These are phyloP conservation scores for Nannizziopsis arthrosporioides DNA, from an alignment of 2,329 filamentous ascomycete species.

Conservation along the genomic window DNA sequence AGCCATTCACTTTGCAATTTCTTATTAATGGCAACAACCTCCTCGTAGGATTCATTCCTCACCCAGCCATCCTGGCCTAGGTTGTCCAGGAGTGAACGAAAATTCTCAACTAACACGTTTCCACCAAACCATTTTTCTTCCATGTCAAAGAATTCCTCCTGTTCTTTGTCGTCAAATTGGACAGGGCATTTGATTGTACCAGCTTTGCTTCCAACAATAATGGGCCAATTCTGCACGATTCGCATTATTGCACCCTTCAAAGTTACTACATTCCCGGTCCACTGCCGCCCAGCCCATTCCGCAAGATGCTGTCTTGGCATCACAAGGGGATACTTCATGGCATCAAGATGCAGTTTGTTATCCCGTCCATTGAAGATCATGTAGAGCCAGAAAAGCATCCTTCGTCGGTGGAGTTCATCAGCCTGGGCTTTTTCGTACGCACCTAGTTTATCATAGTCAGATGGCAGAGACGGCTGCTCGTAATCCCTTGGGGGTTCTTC, in stretches of 20 bases:
- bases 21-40: slow-evolving; percentile 9
- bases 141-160: slow-evolving; percentile 7
- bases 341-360: slow-evolving; percentile 12
- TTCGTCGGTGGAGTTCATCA: slow-evolving; percentile 14
- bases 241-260: slow-evolving; percentile 12
- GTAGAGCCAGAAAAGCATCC: slow-evolving; percentile 12
- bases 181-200: slow-evolving; percentile 11
- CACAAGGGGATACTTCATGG: slow-evolving; percentile 8
- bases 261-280: slow-evolving; percentile 11
- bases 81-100: slow-evolving; percentile 10
- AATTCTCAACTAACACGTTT: slow-evolving; percentile 10
- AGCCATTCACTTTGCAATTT: slow-evolving; percentile 10
- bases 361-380: slow-evolving; percentile 10
- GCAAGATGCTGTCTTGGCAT: slow-evolving; percentile 12
- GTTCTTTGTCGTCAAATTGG: slow-evolving; percentile 9
- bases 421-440: slow-evolving; percentile 12
- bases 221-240: slow-evolving; percentile 12
- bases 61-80: slow-evolving; percentile 15
- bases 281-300: slow-evolving; percentile 11
- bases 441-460: slow-evolving; percentile 9
- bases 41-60: slow-evolving; percentile 12
- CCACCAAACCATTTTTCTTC: slow-evolving; percentile 13
- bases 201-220: slow-evolving; percentile 9
- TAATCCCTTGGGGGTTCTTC: slow-evolving; percentile 5
- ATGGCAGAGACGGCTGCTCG: slow-evolving; percentile 8